A percentile compares a stretch with the other conserved stretches of the same genome.
phyloP scores from a whole-genome alignment of 768 basidiomycete species.

The Clavaria fumosa region DNA sequence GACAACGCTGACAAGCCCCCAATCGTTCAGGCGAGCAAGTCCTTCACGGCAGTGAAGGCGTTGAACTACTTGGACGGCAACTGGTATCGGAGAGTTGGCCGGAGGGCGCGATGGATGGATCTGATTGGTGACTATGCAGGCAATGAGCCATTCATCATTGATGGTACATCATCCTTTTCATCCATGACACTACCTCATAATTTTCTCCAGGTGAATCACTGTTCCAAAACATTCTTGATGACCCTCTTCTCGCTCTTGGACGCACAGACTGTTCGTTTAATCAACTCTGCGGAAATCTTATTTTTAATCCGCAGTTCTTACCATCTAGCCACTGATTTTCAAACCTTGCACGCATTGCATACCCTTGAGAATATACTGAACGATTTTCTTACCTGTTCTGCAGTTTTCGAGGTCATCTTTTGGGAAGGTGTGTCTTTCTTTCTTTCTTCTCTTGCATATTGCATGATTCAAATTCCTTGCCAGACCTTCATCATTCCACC shows the following conservation, averaged over 20 bases:
- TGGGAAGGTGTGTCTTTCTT: constrained; percentile 30
- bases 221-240: constrained; percentile 35
- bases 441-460: not conserved
- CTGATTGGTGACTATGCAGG: constrained; percentile 53
- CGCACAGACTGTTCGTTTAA: constrained; percentile 13
- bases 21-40: not conserved
- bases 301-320: constrained; percentile 1
- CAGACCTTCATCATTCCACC: constrained; percentile 32
- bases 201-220: too few species aligned
- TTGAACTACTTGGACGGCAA: not conserved
- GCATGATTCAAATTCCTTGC: not conserved
- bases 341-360: constrained; percentile 46
- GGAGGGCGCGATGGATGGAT: not conserved
- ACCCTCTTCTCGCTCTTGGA: constrained; percentile 44
- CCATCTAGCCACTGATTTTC: constrained; percentile 36
- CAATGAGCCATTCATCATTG: constrained; percentile 46
- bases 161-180: constrained; percentile 38
- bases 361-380: constrained; percentile 35
- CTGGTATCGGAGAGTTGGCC: not conserved
- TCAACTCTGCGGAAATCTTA: not conserved
- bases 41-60: not conserved
- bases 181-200: too few species aligned
- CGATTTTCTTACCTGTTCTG: constrained; percentile 32
- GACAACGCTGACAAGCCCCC: not conserved
- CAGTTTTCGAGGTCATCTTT: constrained; percentile 49